phyloP scores from a whole-genome alignment of 495 filamentous ascomycete species.

The Coniosporium apollinis region DNA sequence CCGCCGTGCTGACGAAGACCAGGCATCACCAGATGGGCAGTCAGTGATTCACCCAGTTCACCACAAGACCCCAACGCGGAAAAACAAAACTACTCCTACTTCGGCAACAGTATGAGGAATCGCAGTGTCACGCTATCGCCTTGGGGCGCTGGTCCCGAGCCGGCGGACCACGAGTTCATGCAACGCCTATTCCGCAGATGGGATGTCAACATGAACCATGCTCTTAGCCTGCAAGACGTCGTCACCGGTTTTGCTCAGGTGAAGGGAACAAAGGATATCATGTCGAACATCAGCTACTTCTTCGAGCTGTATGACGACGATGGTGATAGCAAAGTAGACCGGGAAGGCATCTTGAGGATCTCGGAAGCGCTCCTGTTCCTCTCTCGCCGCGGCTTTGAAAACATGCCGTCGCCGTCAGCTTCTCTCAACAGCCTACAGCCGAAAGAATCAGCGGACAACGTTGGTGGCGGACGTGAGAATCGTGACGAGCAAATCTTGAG shows the following conservation, averaged over 20 bases:
- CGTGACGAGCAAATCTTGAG: conserved; percentile 69
- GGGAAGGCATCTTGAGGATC: conserved; percentile 87
- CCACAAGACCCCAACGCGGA: conserved; percentile 37
- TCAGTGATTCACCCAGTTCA: conserved; percentile 52
- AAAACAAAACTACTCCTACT: conserved; percentile 37
- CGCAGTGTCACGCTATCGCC: conserved; percentile 40
- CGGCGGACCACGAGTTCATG: conserved; percentile 93
- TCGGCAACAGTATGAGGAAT: conserved; percentile 32
- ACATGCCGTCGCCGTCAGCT: conserved; percentile 36
- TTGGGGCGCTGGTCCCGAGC: conserved; percentile 62
- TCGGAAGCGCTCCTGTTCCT: conserved; percentile 90
- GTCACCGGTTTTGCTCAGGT: conserved; percentile 79
- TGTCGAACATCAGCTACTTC: conserved; percentile 94
- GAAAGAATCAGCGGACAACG: conserved; percentile 21
- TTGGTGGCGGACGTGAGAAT: too few species aligned
- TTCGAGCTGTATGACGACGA: conserved; percentile 94
- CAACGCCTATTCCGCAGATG: conserved; percentile 73
- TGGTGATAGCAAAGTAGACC: conserved; percentile 81
- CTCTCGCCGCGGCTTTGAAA: conserved; percentile 70
- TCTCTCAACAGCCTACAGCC: conserved; percentile 11
- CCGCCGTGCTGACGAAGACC: neutral
- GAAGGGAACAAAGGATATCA: conserved; percentile 85
- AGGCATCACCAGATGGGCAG: conserved; percentile 74
- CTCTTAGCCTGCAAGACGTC: conserved; percentile 72
- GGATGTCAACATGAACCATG: conserved; percentile 60